These are phyloP conservation scores for Torulaspora maleeae DNA, from an alignment of 805 yeast species.

Conservation along the genomic window DNA sequence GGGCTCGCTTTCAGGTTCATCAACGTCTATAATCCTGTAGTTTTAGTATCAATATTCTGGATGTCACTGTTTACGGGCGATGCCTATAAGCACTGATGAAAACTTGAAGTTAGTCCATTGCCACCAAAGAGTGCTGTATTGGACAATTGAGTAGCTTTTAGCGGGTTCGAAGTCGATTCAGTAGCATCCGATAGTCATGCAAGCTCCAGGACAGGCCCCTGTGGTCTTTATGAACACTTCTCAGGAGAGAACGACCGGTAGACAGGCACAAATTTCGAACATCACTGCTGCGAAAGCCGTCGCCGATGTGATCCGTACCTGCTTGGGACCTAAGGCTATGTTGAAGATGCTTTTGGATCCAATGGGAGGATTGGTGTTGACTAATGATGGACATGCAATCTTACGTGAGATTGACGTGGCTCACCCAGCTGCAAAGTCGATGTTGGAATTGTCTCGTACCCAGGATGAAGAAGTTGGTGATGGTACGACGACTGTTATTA, in stretches of 20 bases:
- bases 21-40: slow-evolving; percentile 10
- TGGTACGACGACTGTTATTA: slow-evolving; percentile 96
- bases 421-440: slow-evolving; percentile 98
- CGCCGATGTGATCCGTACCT: slow-evolving; percentile 94
- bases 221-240: slow-evolving; percentile 81
- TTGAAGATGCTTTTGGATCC: slow-evolving; percentile 96
- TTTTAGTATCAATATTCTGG: background rate
- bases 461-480: slow-evolving; percentile 99
- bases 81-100: background rate
- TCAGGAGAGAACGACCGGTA: slow-evolving; percentile 90
- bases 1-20: slow-evolving; percentile 4
- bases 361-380: slow-evolving; percentile 85
- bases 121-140: slow-evolving; percentile 1
- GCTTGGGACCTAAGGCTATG: slow-evolving; percentile 99
- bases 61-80: no score
- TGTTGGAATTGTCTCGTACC: slow-evolving; percentile 94
- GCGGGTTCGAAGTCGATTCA: no score
- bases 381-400: slow-evolving; percentile 98
- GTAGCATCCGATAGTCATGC: slow-evolving; percentile 5
- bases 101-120: background rate
- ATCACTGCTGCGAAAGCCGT: slow-evolving; percentile 99
- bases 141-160: no score
- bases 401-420: slow-evolving; percentile 94
- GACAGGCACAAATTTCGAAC: slow-evolving; percentile 94
- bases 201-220: slow-evolving; percentile 66